These are phyloP conservation scores for Guillardia theta DNA, from an alignment of 78 protist species.

Conservation along the genomic window DNA sequence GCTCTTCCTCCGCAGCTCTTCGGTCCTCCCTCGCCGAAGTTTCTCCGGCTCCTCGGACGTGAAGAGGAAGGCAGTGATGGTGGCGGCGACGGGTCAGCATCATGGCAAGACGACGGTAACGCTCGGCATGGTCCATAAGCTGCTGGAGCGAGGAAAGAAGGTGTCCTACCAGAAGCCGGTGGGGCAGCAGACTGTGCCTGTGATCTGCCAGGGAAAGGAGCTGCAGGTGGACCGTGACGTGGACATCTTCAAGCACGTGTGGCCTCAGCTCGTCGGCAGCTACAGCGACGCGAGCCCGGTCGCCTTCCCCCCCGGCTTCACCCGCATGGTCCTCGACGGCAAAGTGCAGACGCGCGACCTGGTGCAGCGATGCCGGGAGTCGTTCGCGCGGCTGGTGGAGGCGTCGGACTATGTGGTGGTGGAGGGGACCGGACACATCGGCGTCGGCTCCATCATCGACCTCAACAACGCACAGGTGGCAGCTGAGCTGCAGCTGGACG, in stretches of 20 bases:
- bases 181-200: slow-evolving; percentile 32
- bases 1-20: too few relatives aligned
- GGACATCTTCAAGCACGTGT: not conserved
- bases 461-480: slow-evolving; percentile 38
- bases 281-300: not conserved
- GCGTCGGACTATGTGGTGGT: slow-evolving; percentile 4
- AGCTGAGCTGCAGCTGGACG: not conserved
- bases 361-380: not conserved
- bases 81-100: slow-evolving; percentile 14
- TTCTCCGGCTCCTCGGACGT: too few relatives aligned
- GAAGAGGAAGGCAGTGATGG: not conserved
- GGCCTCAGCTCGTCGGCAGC: not conserved
- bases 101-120: slow-evolving; percentile 31
- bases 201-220: not conserved
- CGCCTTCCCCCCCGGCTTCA: slow-evolving; percentile 22
- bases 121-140: not conserved
- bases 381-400: not conserved
- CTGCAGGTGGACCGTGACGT: not conserved
- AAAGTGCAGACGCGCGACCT: not conserved
- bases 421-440: slow-evolving; percentile 17
- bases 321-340: not conserved
- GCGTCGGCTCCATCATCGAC: slow-evolving; percentile 16
- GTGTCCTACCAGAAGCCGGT: slow-evolving; percentile 14
- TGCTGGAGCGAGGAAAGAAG: not conserved
- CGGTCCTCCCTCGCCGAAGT: too few relatives aligned